Evolutionary conservation across 805 yeast genomes (phyloP).

Genomic region (Yarrowia sp.): DNA sequence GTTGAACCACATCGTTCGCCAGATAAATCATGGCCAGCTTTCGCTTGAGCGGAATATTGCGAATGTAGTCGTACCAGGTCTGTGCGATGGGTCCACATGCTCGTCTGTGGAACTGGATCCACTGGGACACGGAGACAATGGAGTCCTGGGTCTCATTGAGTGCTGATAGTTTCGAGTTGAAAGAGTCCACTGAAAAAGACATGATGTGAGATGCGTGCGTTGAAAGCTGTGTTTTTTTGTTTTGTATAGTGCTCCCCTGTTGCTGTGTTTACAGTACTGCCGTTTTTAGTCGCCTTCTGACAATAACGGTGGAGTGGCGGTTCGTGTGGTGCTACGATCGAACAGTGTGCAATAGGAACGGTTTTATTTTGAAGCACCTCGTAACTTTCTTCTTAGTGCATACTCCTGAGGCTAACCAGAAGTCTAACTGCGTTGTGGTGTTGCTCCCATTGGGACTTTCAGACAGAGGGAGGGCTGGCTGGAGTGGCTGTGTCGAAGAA

Average conservation of each 20-base stretch:
- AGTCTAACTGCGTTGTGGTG: no score
- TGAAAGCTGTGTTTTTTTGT: not conserved
- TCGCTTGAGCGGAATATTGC: conserved; percentile 41
- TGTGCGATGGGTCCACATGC: conserved; percentile 53
- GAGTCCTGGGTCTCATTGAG: conserved; percentile 61
- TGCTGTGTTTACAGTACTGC: not conserved
- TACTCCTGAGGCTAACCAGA: not conserved
- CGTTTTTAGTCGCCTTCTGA: not conserved
- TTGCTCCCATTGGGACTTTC: not conserved
- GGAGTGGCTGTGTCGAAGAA: not conserved
- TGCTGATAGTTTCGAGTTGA: conserved; percentile 47
- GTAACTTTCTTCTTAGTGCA: not conserved
- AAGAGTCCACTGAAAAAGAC: conserved; percentile 55
- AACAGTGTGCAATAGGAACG: not conserved
- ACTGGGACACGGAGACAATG: conserved; percentile 70
- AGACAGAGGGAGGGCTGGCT: not conserved
- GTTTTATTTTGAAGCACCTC: not conserved
- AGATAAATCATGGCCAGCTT: conserved; percentile 63
- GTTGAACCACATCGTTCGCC: conserved; percentile 80
- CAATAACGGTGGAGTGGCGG: not conserved
- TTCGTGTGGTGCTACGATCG: not conserved
- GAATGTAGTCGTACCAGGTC: conserved; percentile 50
- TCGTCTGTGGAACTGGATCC: conserved; percentile 66
- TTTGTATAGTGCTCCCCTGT: not conserved
- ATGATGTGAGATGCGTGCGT: conserved; percentile 27